Evolutionary conservation across 768 basidiomycete species (phyloP), one percentile per base, ranked within the genome.

Genomic region (Rossbeevera mucosa): DNA sequence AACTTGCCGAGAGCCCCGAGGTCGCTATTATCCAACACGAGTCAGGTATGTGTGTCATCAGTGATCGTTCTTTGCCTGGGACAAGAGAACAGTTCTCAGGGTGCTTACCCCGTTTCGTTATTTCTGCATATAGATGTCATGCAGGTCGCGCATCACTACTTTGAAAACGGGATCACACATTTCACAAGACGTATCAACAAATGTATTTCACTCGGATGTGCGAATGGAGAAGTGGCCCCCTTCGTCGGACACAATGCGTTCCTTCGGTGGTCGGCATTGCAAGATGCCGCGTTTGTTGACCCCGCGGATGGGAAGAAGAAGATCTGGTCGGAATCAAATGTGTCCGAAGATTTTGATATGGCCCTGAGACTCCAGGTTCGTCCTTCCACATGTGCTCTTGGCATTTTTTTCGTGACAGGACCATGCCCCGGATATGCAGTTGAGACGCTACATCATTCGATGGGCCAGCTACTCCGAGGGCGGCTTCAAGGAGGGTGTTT

Each of bases 401-500:
- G 12, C 25, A 31, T 16, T 30, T 24, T 24, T 36, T 9, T 33
- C 0, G 2, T 21, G 28, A 18, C 11, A 38, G 16, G 30, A 11
- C 18, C 36, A 57, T 5, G 38, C 21, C 7, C 43, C 45, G 22
- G 45, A 18, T 22, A 12, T 31, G 5, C 18, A 60, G 64, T 41
- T 65, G 56, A 65, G 53, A 42, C 51, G 51, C 6, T 67, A 67
- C 24, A 24, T 11, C 2, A 65, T 70, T 40, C 83, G 61, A 9
- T 74, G 88, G 91, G 86, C 91, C n/a, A 88, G 86, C 0, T 95
- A 94, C 65, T 87, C 85, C 2, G 76, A 87, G 14, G 87, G 91
- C 42, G 89, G 83, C 0, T 94, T 94, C 78, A 88, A 94, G 72
- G 93, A 96, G 64, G 93, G 93, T 57, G 92, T 96, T n/a, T 90